These are phyloP conservation scores for Panicum virgatum DNA, from an alignment of 202 grass and related monocot species.

Conservation along the genomic window DNA sequence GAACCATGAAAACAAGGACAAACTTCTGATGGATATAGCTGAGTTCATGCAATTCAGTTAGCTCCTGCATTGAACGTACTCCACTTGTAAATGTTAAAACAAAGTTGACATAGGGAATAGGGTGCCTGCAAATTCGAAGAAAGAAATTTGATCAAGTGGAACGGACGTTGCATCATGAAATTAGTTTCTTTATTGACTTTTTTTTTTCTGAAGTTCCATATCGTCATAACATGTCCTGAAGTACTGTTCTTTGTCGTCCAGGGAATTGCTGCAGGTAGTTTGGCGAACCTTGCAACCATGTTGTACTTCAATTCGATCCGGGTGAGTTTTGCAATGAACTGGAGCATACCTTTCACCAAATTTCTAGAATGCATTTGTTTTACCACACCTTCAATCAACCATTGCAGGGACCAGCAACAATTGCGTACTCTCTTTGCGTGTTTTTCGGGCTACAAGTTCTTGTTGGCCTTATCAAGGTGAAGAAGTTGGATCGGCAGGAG, in stretches of 20 bases:
- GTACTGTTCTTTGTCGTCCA: conserved; percentile 34
- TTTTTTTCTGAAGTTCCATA: not conserved
- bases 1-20: not conserved
- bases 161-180: not conserved
- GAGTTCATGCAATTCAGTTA: conserved; percentile 15
- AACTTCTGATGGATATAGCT: conserved; percentile 5
- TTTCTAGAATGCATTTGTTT: conserved; percentile 17
- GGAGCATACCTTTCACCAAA: conserved; percentile 4
- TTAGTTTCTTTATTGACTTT: not conserved
- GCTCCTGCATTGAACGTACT: not conserved
- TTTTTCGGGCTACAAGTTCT: conserved; percentile 88
- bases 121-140: not conserved
- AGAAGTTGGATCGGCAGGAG: conserved; percentile 84
- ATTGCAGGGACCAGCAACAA: conserved; percentile 73
- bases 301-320: conserved; percentile 83
- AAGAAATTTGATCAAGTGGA: not conserved
- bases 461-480: conserved; percentile 80
- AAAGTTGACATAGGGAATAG: not conserved
- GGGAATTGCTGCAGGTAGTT: conserved; percentile 87
- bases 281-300: conserved; percentile 86
- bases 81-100: conserved; percentile 3
- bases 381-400: conserved; percentile 3
- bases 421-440: conserved; percentile 59
- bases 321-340: conserved; percentile 53
- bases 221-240: conserved; percentile 9